Percentiles rank a stretch among this genome's conserved stretches.
Conservation (phyloP, 495 filamentous ascomycete species). For the Podospora bellae-mahoneyi region DNA sequence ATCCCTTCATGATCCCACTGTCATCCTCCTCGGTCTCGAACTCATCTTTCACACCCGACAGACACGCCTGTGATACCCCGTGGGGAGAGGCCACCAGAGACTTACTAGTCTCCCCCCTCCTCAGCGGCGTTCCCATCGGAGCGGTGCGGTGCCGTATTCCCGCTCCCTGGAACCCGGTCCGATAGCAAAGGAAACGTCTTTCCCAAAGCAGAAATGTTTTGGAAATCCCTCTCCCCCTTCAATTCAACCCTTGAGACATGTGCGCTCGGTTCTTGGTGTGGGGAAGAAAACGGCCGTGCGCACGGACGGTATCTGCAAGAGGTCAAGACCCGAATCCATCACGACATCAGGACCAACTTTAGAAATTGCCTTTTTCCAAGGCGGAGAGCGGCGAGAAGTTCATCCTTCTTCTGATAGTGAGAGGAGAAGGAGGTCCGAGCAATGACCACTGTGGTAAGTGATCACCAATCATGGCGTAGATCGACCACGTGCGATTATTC, state of each 20-base stretch:
- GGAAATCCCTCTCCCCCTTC: background rate
- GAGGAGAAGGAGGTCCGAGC: background rate
- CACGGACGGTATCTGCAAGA: background rate
- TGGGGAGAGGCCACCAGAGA: background rate
- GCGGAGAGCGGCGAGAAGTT: background rate
- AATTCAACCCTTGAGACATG: background rate
- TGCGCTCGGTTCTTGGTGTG: background rate
- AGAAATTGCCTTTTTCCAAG: too few species aligned
- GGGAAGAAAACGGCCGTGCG: background rate
- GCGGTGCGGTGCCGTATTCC: background rate
- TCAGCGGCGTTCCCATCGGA: background rate
- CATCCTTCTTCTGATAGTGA: background rate
- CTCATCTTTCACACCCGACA: background rate
- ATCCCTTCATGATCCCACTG: background rate
- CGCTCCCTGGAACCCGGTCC: background rate
- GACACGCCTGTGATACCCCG: background rate
- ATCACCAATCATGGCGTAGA: background rate
- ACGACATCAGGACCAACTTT: background rate
- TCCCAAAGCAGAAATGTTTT: background rate
- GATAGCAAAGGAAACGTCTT: background rate
- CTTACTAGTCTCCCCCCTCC: background rate
- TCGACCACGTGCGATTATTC: background rate
- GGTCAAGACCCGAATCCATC: background rate
- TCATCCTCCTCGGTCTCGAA: background rate
- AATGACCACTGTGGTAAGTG: background rate